These are phyloP conservation scores for Chaetomiaceae sp. DNA, from an alignment of 2,329 filamentous ascomycete genomes.

Conservation along the genomic window DNA sequence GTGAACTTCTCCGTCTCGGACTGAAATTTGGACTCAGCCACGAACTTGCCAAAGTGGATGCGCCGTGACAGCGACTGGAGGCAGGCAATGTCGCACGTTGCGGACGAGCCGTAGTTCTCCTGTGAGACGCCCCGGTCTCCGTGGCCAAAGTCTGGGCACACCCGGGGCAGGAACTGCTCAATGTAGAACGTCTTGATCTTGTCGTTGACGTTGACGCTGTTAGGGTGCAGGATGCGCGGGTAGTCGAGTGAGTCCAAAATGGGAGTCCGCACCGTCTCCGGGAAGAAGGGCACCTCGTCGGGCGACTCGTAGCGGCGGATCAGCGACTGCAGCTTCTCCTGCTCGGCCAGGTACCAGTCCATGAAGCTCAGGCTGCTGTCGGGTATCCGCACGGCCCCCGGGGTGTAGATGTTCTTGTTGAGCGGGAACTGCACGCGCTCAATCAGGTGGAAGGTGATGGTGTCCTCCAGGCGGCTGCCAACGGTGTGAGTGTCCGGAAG, in stretches of 20 bases:
- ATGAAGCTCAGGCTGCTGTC: constrained; percentile 70
- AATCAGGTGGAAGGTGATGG: constrained; percentile 94
- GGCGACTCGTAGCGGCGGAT: constrained; percentile 94
- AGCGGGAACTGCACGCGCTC: constrained; percentile 96
- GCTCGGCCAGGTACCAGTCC: constrained; percentile 88
- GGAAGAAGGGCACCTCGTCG: constrained; percentile 97
- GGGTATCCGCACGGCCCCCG: constrained; percentile 75
- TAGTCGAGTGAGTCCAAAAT: constrained; percentile 87
- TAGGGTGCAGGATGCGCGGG: constrained; percentile 78
- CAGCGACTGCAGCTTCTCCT: constrained; percentile 84
- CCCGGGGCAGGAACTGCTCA: constrained; percentile 71
- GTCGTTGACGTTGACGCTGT: constrained; percentile 84
- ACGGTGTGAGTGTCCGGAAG: constrained; percentile 5
- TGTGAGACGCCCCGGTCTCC: constrained; percentile 76
- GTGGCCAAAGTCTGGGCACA: constrained; percentile 69
- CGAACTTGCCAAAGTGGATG: constrained; percentile 98
- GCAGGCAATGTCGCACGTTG: constrained; percentile 83
- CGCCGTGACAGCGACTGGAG: constrained; percentile 83
- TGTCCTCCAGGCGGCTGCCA: constrained; percentile 85
- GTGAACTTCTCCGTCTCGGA: constrained; percentile 77
- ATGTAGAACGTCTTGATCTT: constrained; percentile 84
- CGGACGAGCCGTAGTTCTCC: constrained; percentile 93
- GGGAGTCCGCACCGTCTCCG: constrained; percentile 67
- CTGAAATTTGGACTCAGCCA: constrained; percentile 91
- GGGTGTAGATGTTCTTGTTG: constrained; percentile 78